These are phyloP conservation scores for Elaeis oleifera DNA, from an alignment of 202 grass and related monocot species.

Conservation along the genomic window DNA sequence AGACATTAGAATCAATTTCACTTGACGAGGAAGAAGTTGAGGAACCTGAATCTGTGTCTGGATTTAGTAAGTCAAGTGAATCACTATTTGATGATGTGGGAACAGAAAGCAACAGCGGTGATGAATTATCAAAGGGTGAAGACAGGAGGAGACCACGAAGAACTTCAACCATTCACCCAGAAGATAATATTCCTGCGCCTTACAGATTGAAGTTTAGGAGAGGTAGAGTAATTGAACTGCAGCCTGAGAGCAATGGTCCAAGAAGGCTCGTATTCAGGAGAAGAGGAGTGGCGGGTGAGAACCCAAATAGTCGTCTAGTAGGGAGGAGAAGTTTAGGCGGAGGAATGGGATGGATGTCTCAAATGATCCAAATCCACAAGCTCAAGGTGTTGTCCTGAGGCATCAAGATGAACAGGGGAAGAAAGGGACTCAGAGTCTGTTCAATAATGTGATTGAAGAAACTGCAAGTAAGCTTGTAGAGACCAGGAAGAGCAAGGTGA, in stretches of 20 bases:
- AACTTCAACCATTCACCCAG: constrained; percentile 11
- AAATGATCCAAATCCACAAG: constrained; percentile 32
- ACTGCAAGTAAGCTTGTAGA: constrained; percentile 79
- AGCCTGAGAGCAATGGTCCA: constrained; percentile 35
- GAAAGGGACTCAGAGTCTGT: constrained; percentile 69
- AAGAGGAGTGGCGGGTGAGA: constrained; percentile 28
- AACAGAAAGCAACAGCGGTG: constrained; percentile 20
- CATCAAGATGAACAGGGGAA: constrained; percentile 58
- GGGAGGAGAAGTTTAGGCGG: constrained; percentile 37
- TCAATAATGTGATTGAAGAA: constrained; percentile 96
- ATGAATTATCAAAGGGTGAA: constrained; percentile 27
- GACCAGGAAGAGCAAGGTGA: constrained; percentile 84
- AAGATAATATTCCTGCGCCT: constrained; percentile 31
- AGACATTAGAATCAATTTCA: constrained; percentile 17
- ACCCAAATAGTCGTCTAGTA: constrained; percentile 21
- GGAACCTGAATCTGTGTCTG: constrained; percentile 14
- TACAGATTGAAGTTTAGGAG: constrained; percentile 73
- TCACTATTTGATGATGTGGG: constrained; percentile 28
- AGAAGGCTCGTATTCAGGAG: constrained; percentile 66
- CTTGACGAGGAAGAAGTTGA: constrained; percentile 23
- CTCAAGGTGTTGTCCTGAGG: constrained; percentile 44
- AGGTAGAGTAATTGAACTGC: constrained; percentile 58
- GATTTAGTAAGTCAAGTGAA: constrained; percentile 32
- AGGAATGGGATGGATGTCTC: constrained; percentile 23
- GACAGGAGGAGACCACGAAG: constrained; percentile 16